Percentiles rank a stretch among this genome's conserved stretches.
Conservation (phyloP, 2,329 filamentous ascomycete species). For the Exophiala alcalophila region DNA sequence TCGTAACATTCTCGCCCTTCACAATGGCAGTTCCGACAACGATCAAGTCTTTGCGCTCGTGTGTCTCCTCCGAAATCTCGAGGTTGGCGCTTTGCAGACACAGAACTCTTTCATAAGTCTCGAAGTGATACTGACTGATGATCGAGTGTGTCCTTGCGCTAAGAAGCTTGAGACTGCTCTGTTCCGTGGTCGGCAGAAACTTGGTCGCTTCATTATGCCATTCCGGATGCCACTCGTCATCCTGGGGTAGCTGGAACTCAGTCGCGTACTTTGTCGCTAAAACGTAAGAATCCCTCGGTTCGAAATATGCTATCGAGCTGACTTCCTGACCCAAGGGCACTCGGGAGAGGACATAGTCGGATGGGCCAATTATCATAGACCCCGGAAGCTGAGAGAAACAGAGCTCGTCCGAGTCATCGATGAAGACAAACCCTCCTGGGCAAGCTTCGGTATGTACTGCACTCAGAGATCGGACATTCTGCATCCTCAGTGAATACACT, state of each 20-base stretch:
- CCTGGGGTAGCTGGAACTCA: slow-evolving; percentile 78
- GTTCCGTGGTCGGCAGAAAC: slow-evolving; percentile 66
- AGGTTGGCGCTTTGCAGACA: slow-evolving; percentile 80
- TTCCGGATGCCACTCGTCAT: slow-evolving; percentile 78
- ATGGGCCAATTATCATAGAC: slow-evolving; percentile 66
- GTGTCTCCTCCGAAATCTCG: slow-evolving; percentile 86
- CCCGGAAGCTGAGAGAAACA: slow-evolving; percentile 58
- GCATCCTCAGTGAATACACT: slow-evolving; percentile 69
- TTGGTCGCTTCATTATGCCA: slow-evolving; percentile 65
- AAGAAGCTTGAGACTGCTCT: slow-evolving; percentile 72
- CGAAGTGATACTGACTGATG: slow-evolving; percentile 72
- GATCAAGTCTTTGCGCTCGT: slow-evolving; percentile 78
- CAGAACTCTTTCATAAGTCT: slow-evolving; percentile 72
- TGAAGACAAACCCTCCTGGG: slow-evolving; percentile 77
- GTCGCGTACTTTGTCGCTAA: slow-evolving; percentile 66
- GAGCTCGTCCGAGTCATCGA: slow-evolving; percentile 56
- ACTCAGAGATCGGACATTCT: slow-evolving; percentile 67
- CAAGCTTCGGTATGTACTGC: slow-evolving; percentile 74
- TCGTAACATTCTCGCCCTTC: slow-evolving; percentile 86
- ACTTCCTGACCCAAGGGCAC: slow-evolving; percentile 68
- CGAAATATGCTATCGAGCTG: slow-evolving; percentile 71
- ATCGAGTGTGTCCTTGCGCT: slow-evolving; percentile 73
- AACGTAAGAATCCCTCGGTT: slow-evolving; percentile 70
- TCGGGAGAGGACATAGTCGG: slow-evolving; percentile 72
- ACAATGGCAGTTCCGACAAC: slow-evolving; percentile 79